Percentiles rank a stretch among this genome's conserved stretches.
phyloP scores from a whole-genome alignment of 1,284 basidiomycete species.

The Phlebopus sp. region DNA sequence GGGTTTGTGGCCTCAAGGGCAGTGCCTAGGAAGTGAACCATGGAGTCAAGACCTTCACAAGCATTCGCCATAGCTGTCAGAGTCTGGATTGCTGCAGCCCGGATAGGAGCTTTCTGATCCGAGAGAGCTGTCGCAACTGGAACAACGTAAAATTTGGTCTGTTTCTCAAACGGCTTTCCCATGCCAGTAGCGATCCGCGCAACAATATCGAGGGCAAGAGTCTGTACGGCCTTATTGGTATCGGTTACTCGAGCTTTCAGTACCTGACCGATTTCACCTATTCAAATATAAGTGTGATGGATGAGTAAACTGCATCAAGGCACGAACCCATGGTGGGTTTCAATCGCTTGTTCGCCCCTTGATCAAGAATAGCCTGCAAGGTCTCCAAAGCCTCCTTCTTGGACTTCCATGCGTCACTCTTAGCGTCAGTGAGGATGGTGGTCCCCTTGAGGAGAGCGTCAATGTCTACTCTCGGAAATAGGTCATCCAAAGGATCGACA shows the following conservation, averaged over 20 bases:
- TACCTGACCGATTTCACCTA: slow-evolving; percentile 87
- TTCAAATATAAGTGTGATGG: slow-evolving; percentile 4
- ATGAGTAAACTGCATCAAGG: not conserved
- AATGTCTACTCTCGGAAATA: slow-evolving; percentile 94
- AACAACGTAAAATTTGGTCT: slow-evolving; percentile 73
- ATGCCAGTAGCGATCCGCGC: slow-evolving; percentile 89
- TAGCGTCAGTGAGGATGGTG: slow-evolving; percentile 76
- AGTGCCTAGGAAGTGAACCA: slow-evolving; percentile 77
- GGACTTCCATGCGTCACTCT: slow-evolving; percentile 95
- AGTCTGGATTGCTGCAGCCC: slow-evolving; percentile 75
- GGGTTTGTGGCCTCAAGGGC: slow-evolving; percentile 89
- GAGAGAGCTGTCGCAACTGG: slow-evolving; percentile 85
- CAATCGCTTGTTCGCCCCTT: slow-evolving; percentile 88
- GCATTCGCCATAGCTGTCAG: slow-evolving; percentile 84
- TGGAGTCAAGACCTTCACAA: slow-evolving; percentile 79
- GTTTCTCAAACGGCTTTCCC: slow-evolving; percentile 94
- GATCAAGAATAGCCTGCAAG: slow-evolving; percentile 81
- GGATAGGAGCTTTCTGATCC: slow-evolving; percentile 90
- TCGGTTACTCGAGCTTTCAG: slow-evolving; percentile 89
- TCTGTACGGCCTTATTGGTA: slow-evolving; percentile 92
- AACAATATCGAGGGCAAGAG: slow-evolving; percentile 87
- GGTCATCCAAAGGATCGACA: slow-evolving; percentile 82
- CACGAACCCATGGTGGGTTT: slow-evolving; percentile 85
- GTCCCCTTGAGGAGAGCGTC: slow-evolving; percentile 87
- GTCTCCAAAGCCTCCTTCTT: slow-evolving; percentile 94